These are phyloP conservation scores for Pichia cactophila DNA, from an alignment of 1,139 yeast genomes.

Conservation along the genomic window DNA sequence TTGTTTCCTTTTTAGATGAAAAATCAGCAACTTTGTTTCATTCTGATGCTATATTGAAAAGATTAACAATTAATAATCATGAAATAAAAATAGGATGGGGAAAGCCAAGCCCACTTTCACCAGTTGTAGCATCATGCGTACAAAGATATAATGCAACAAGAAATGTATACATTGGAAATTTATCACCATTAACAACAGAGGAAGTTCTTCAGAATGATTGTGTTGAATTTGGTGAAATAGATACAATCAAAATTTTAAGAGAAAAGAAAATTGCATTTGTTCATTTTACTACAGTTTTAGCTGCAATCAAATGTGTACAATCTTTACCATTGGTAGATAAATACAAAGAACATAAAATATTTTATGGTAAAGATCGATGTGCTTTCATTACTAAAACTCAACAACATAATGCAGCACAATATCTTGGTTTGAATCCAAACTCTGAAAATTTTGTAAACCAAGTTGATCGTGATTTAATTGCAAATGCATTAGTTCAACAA, in stretches of 20 bases:
- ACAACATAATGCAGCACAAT: conserved; percentile 95
- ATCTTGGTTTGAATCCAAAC: conserved; percentile 84
- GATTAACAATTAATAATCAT: conserved; percentile 47
- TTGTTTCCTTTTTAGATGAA: conserved; percentile 54
- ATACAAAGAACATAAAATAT: conserved; percentile 49
- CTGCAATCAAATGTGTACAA: conserved; percentile 54
- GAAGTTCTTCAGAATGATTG: conserved; percentile 44
- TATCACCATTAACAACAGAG: conserved; percentile 41
- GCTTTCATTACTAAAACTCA: conserved; percentile 85
- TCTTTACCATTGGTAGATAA: conserved; percentile 47
- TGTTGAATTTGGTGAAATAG: conserved; percentile 46
- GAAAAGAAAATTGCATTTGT: conserved; percentile 57
- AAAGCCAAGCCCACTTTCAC: conserved; percentile 44
- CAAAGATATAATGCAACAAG: conserved; percentile 57
- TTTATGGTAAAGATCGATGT: conserved; percentile 59
- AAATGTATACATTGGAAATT: conserved; percentile 54
- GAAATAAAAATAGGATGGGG: conserved; percentile 62
- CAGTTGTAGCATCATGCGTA: conserved; percentile 51
- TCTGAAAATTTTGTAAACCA: conserved; percentile 63
- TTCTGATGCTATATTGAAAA: conserved; percentile 53
- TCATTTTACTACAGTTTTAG: conserved; percentile 50
- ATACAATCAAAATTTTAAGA: conserved; percentile 48
- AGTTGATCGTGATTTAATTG: conserved; percentile 48
- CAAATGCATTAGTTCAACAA: conserved; percentile 57
- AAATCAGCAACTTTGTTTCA: conserved; percentile 55